A percentile compares a stretch with the other conserved stretches of the same genome.
Evolutionary conservation across 495 filamentous ascomycete genomes (phyloP).

Genomic region (Podospora tetraspora): DNA sequence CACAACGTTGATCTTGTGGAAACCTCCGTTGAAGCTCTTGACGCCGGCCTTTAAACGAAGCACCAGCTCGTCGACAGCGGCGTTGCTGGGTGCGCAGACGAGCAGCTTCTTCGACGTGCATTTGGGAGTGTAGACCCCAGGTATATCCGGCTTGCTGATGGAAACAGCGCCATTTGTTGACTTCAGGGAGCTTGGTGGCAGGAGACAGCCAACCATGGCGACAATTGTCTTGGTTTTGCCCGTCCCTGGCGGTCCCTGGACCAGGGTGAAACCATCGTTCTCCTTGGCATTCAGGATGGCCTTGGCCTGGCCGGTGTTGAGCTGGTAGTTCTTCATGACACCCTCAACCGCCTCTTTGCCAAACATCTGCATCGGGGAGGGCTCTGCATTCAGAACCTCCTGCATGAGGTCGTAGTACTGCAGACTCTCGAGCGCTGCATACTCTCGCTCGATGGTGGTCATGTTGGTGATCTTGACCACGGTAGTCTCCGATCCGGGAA

Average conservation of each 20-base stretch:
- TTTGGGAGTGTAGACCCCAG: constrained; percentile 18
- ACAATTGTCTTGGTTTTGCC: constrained; percentile 98
- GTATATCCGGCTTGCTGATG: constrained; percentile 45
- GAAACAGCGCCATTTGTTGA: constrained; percentile 39
- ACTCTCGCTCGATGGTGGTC: constrained; percentile 90
- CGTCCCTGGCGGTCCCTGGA: constrained; percentile 93
- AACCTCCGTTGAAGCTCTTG: constrained; percentile 65
- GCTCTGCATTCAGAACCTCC: constrained; percentile 81
- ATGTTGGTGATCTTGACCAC: constrained; percentile 81
- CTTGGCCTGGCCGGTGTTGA: constrained; percentile 88
- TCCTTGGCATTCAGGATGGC: constrained; percentile 86
- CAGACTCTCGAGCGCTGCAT: constrained; percentile 79
- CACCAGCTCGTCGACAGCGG: constrained; percentile 93
- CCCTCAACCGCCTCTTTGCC: constrained; percentile 61
- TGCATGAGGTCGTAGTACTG: constrained; percentile 94
- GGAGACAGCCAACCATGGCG: constrained; percentile 84
- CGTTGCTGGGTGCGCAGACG: constrained; percentile 94
- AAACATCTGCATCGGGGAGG: constrained; percentile 79
- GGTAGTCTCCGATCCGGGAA: constrained; percentile 58
- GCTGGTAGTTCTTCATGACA: constrained; percentile 66
- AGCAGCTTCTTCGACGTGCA: constrained; percentile 69
- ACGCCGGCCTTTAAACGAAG: constrained; percentile 86
- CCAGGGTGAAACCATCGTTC: constrained; percentile 92
- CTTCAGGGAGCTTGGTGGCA: constrained; percentile 49
- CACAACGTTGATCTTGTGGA: constrained; percentile 72